phyloP scores from a whole-genome alignment of 352 stramenopile genomes.

The Ophiocytium majus region DNA sequence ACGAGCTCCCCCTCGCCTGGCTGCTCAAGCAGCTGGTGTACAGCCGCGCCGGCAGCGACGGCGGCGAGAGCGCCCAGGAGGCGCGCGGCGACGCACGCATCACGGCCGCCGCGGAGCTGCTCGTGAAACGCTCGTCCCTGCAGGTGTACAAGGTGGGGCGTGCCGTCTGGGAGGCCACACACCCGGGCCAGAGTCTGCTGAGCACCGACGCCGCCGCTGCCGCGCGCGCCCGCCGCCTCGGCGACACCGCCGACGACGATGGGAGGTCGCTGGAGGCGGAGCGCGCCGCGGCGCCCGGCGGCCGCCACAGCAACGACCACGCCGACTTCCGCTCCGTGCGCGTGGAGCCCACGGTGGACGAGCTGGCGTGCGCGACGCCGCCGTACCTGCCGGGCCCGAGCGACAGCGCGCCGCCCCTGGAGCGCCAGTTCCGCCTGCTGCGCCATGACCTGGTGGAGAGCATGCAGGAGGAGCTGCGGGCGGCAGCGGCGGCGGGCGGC shows the following conservation, averaged over 20 bases:
- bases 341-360: constrained; percentile 60
- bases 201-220: not conserved
- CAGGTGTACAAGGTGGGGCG: not conserved
- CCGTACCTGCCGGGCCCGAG: constrained; percentile 59
- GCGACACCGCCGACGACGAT: not conserved
- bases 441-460: constrained; percentile 61
- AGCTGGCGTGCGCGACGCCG: constrained; percentile 54
- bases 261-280: constrained; percentile 22
- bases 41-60: too few relatives aligned
- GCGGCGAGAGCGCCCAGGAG: not conserved
- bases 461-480: constrained; percentile 58
- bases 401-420: constrained; percentile 57
- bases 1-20: constrained; percentile 41
- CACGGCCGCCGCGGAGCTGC: constrained; percentile 6
- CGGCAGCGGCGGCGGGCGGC: constrained; percentile 1
- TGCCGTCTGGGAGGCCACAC: constrained; percentile 22
- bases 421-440: constrained; percentile 63
- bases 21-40: constrained; percentile 29
- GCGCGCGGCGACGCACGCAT: constrained; percentile 13
- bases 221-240: not conserved
- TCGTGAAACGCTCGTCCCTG: constrained; percentile 15
- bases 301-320: constrained; percentile 62
- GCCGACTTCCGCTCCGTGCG: constrained; percentile 62
- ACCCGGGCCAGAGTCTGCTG: not conserved
- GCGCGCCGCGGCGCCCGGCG: constrained; percentile 49